Conservation (phyloP, 2,329 filamentous ascomycete genomes). For the Exophiala calicioides region DNA sequence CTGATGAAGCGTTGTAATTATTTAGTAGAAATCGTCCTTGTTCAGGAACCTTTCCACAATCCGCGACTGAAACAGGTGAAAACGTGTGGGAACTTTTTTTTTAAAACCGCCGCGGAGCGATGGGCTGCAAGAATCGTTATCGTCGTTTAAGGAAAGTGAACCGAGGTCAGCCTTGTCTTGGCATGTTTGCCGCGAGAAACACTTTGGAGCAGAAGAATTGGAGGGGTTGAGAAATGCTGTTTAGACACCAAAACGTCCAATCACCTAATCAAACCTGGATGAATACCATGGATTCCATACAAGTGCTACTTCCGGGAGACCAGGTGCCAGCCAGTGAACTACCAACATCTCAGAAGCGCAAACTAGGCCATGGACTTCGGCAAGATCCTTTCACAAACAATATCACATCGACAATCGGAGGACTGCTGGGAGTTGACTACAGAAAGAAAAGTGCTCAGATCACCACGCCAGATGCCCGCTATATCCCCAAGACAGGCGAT, state of each 20-base stretch:
- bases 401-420: slow-evolving; percentile 40
- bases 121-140: too few relatives aligned
- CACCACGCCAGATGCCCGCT: slow-evolving; percentile 56
- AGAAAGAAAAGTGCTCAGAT: slow-evolving; percentile 43
- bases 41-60: not conserved
- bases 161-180: slow-evolving; percentile 23
- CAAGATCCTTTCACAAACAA: slow-evolving; percentile 56
- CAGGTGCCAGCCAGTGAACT: slow-evolving; percentile 65
- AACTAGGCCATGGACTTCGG: slow-evolving; percentile 67
- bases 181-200: not conserved
- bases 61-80: slow-evolving; percentile 1
- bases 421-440: slow-evolving; percentile 39
- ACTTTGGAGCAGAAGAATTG: too few relatives aligned
- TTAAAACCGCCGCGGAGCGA: too few relatives aligned
- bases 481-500: slow-evolving; percentile 76
- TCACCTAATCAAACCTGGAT: too few relatives aligned
- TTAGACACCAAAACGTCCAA: too few relatives aligned
- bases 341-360: slow-evolving; percentile 66
- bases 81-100: slow-evolving; percentile 28
- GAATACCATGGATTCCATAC: slow-evolving; percentile 56
- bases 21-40: not conserved
- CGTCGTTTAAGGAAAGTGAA: slow-evolving; percentile 13
- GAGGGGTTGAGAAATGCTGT: too few relatives aligned
- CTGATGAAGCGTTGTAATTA: not conserved
- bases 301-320: slow-evolving; percentile 83